Percentiles rank a stretch among this genome's conserved stretches.
Conservation (phyloP, 2,329 filamentous ascomycete genomes). For the Arthrobotrys iridis region DNA sequence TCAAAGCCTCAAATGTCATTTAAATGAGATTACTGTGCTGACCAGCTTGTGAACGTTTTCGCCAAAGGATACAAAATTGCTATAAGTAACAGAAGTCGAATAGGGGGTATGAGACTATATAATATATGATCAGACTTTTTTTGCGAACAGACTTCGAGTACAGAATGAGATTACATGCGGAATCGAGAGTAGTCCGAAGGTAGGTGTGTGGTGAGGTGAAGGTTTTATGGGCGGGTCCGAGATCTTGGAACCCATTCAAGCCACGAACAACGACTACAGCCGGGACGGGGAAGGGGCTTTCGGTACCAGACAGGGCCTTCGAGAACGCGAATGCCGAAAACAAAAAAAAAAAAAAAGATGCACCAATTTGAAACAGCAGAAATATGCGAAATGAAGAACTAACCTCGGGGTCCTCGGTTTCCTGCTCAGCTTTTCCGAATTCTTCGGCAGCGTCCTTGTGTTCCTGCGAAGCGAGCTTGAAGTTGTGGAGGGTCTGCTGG, state of each 20-base stretch:
- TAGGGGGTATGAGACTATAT: constrained; percentile 52
- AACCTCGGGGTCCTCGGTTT: constrained; percentile 54
- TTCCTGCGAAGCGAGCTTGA: constrained; percentile 54
- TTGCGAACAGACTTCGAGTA: constrained; percentile 30
- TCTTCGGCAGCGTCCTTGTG: constrained; percentile 54
- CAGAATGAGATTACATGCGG: not conserved
- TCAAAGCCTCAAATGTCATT: constrained; percentile 53
- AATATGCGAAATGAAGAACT: constrained; percentile 50
- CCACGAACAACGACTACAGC: constrained; percentile 39
- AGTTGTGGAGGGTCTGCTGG: constrained; percentile 53
- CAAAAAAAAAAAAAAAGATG: constrained; percentile 4
- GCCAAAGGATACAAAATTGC: constrained; percentile 53
- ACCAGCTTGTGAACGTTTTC: constrained; percentile 52
- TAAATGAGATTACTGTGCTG: constrained; percentile 51
- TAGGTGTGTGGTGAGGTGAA: constrained; percentile 31
- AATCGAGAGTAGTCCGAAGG: constrained; percentile 24
- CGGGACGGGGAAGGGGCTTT: constrained; percentile 41
- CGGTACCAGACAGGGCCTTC: constrained; percentile 33
- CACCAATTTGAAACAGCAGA: constrained; percentile 38
- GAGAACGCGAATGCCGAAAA: constrained; percentile 20
- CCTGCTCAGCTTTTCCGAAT: constrained; percentile 52
- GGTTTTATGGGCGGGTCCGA: constrained; percentile 54
- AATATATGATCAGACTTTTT: constrained; percentile 47
- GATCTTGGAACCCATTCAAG: constrained; percentile 52
- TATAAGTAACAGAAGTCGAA: constrained; percentile 43